Evolutionary conservation across 257 asterid genomes (phyloP), one percentile per base, ranked within the genome.

Genomic region (Petunia secreta): DNA sequence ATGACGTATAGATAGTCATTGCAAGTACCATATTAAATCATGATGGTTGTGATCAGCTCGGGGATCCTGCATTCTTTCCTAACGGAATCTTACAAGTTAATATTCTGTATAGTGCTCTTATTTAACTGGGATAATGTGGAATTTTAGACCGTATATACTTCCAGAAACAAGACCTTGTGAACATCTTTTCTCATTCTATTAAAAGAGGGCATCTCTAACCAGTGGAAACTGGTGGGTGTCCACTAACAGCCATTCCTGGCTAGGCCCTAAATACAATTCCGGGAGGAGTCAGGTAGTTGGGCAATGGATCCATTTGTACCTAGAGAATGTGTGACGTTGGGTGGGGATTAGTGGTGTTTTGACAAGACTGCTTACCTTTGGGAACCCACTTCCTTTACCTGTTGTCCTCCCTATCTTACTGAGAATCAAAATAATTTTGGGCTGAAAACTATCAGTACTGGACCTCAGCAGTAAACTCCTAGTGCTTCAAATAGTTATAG

Each of bases 121-220:
- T 52, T 62, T 34, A 58, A 69, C 76, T 46, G 76, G 58, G 16
- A 46, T 46, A 41, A 69, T 46, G 41, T 69, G 58, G 50, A 69
- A 69, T 53, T 69, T 46, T 46, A 36, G 13, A 34, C 43, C 15
- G 9, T 8, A 52, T 52, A 15, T 10, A 52, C 57, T 52, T 3
- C 11, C 57, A 52, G 11, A 52, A 7, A 10, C 68, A 10, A 63
- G 68, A 11, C 57, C 43, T 25, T 25, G 25, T 25, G 25, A 25
- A 25, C 25, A 25, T 25, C 25, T 25, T 25, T 25, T 25, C 25
- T 25, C 25, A 25, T 25, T 25, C 25, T 25, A 25, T 25, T 25
- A 25, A 25, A 25, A 25, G 25, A 25, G 25, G 25, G 25, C 25
- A 25, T 25, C 25, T 25, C 25, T 25, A 25, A 25, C 25, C 25